A percentile compares a stretch with the other conserved stretches of the same genome.
Evolutionary conservation across 441 rosid genomes (phyloP).

Genomic region (Populus hybrid): DNA sequence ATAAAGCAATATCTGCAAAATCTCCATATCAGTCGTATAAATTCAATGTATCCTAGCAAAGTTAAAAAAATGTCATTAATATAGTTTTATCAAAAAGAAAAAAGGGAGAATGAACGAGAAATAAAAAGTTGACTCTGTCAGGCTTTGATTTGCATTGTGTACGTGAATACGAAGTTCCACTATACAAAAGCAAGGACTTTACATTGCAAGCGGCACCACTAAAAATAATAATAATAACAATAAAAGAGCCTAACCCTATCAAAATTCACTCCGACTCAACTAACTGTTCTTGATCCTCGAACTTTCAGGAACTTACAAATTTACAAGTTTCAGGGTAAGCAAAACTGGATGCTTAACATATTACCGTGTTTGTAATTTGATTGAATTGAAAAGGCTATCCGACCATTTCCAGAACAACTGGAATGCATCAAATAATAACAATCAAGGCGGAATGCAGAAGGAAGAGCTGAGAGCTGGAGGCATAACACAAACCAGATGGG

Average conservation of each 20-base stretch:
- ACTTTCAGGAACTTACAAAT: not conserved
- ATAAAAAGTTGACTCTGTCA: not conserved
- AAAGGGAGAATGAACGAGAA: not conserved
- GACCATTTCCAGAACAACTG: not conserved
- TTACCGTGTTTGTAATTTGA: constrained; percentile 2
- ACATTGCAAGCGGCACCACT: not conserved
- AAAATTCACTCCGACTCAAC: constrained; percentile 11
- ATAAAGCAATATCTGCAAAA: not conserved
- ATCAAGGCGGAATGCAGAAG: not conserved
- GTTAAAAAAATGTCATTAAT: no score
- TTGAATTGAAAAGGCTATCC: constrained; percentile 5
- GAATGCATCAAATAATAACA: constrained; percentile 4
- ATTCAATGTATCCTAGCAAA: not conserved
- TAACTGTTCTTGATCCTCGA: constrained; percentile 12
- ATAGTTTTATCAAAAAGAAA: not conserved
- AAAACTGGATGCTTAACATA: constrained; percentile 12
- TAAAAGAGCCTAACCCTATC: constrained; percentile 4
- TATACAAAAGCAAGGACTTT: not conserved
- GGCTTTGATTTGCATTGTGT: not conserved
- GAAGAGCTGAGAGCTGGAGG: constrained; percentile 65
- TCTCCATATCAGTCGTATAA: not conserved
- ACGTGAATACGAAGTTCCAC: not conserved
- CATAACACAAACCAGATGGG: constrained; percentile 88
- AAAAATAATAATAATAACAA: not conserved
- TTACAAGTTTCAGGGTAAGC: not conserved